phyloP scores from a whole-genome alignment of 805 yeast genomes.

The Zygosaccharomyces gambellarensis region DNA sequence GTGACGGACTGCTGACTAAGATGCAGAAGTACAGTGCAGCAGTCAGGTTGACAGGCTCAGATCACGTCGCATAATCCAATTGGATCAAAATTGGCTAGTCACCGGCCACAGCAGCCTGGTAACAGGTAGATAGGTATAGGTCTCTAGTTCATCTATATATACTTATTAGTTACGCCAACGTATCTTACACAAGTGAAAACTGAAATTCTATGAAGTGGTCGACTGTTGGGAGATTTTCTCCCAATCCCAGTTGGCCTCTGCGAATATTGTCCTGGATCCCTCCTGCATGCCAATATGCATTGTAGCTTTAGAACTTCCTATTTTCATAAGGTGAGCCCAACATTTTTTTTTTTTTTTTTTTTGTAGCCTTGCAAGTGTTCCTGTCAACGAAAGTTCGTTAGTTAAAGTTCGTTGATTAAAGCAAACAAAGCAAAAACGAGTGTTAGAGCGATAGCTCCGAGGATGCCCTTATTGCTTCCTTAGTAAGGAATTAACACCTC shows the following conservation, averaged over 20 bases:
- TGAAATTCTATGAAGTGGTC: background rate
- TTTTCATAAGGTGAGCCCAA: background rate
- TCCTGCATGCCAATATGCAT: background rate
- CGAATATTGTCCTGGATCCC: too few species aligned
- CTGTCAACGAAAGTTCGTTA: too few species aligned
- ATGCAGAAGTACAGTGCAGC: constrained; percentile 97
- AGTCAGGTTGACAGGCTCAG: constrained; percentile 90
- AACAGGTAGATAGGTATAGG: background rate
- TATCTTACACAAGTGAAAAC: background rate
- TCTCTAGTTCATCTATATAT: background rate
- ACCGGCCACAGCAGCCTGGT: background rate
- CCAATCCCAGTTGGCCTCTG: too few species aligned
- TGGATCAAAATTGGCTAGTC: background rate
- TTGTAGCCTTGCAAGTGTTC: too few species aligned
- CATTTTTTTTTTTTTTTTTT: too few species aligned
- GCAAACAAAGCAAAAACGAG: too few species aligned
- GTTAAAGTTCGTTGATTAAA: too few species aligned
- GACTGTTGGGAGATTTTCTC: background rate
- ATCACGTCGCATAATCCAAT: constrained; percentile 41
- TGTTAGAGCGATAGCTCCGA: background rate
- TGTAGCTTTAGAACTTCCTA: background rate
- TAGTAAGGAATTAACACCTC: too few species aligned
- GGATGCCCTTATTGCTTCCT: background rate
- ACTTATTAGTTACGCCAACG: background rate
- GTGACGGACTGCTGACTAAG: constrained; percentile 87